These are phyloP conservation scores for Isabelozyma heimii DNA, from an alignment of 805 yeast species.

Conservation along the genomic window DNA sequence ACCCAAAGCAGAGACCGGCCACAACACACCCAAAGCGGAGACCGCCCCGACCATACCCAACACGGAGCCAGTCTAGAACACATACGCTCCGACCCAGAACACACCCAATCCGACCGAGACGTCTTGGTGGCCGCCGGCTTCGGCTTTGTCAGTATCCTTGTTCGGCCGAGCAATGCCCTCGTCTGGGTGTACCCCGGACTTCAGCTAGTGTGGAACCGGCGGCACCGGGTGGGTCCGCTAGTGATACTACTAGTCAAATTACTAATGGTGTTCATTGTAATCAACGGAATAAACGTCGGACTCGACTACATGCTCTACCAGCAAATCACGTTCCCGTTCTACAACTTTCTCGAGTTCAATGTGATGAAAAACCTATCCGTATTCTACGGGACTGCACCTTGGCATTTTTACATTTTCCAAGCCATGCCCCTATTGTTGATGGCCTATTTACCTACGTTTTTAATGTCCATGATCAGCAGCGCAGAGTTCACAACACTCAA, in stretches of 20 bases:
- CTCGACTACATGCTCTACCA: slow-evolving; percentile 66
- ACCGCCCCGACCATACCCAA: too few species aligned
- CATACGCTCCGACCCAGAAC: too few species aligned
- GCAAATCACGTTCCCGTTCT: slow-evolving; percentile 54
- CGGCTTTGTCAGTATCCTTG: slow-evolving; percentile 63
- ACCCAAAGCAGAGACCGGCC: not conserved
- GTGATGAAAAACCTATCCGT: slow-evolving; percentile 67
- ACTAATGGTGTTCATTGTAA: slow-evolving; percentile 15
- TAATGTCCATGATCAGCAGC: slow-evolving; percentile 16
- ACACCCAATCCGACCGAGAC: not conserved
- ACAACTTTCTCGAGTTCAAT: slow-evolving; percentile 75
- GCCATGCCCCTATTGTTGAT: slow-evolving; percentile 76
- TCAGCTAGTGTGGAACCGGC: slow-evolving; percentile 13
- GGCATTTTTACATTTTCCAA: slow-evolving; percentile 82
- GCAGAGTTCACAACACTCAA: slow-evolving; percentile 12
- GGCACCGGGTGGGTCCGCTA: not conserved
- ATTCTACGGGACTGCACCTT: slow-evolving; percentile 82
- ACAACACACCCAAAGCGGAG: too few species aligned
- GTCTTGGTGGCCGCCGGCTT: slow-evolving; percentile 25
- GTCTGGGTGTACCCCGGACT: slow-evolving; percentile 71
- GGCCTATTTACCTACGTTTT: slow-evolving; percentile 61
- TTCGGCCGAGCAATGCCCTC: slow-evolving; percentile 81
- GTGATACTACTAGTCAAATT: slow-evolving; percentile 8
- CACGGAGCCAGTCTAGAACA: too few species aligned
- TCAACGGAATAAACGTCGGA: slow-evolving; percentile 34